phyloP scores from a whole-genome alignment of 257 asterid species.

The Salvia hispanica region DNA sequence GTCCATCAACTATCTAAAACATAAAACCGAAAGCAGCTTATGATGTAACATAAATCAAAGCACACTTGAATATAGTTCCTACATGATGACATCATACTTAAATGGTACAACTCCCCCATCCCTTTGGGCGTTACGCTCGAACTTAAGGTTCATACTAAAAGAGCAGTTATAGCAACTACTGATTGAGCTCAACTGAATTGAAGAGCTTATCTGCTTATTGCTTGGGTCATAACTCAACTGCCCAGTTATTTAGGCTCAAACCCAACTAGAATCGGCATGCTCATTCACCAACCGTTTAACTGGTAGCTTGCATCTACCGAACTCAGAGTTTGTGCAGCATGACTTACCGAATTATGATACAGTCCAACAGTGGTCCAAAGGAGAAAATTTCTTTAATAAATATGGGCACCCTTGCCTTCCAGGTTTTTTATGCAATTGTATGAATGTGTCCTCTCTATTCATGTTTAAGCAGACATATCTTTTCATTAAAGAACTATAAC shows the following conservation, averaged over 20 bases:
- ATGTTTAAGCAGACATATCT: neutral
- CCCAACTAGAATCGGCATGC: slow-evolving; percentile 7
- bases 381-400: neutral
- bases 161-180: neutral
- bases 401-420: slow-evolving; percentile 7
- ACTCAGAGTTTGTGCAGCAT: slow-evolving; percentile 17
- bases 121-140: too few relatives aligned
- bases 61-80: slow-evolving; percentile 2
- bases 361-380: neutral
- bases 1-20: too few relatives aligned
- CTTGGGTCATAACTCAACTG: neutral
- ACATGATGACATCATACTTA: neutral
- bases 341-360: neutral
- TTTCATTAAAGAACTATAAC: neutral
- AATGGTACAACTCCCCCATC: neutral
- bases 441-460: neutral
- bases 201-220: neutral
- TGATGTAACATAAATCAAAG: neutral
- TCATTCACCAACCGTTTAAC: neutral
- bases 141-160: neutral
- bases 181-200: neutral
- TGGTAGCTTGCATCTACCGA: neutral
- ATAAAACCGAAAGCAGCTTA: too few relatives aligned
- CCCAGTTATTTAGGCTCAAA: neutral
- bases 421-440: neutral